Conservation (phyloP, 2,329 filamentous ascomycete species). For the Microsporum audouinii region DNA sequence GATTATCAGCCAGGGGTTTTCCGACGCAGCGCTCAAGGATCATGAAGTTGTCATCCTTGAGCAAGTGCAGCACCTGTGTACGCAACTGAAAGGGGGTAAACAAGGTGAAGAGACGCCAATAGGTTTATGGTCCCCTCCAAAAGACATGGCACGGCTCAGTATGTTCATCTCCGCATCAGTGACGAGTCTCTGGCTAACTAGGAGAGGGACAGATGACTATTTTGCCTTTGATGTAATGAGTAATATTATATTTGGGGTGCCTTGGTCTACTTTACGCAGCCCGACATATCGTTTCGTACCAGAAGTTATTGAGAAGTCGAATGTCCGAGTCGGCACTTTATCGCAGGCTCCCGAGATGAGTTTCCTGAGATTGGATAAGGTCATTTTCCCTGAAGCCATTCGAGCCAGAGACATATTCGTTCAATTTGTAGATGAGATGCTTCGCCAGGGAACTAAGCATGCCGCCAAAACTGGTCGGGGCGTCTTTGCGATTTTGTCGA, state of each 20-base stretch:
- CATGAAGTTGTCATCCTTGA: constrained; percentile 57
- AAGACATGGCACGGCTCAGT: constrained; percentile 30
- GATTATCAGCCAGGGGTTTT: constrained; percentile 21
- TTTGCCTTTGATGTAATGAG: constrained; percentile 44
- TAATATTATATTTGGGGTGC: constrained; percentile 18
- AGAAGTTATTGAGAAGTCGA: not conserved
- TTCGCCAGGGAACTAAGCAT: constrained; percentile 16
- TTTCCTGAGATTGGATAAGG: not conserved
- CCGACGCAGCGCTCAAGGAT: constrained; percentile 37
- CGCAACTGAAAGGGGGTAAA: constrained; percentile 18
- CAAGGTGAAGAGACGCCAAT: constrained; percentile 12
- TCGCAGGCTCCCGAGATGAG: not conserved
- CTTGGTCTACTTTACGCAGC: constrained; percentile 4
- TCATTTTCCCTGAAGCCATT: constrained; percentile 6
- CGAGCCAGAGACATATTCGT: constrained; percentile 8
- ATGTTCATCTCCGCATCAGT: not conserved
- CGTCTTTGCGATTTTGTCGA: constrained; percentile 37
- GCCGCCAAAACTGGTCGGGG: constrained; percentile 20
- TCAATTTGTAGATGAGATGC: constrained; percentile 10
- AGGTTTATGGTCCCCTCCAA: constrained; percentile 28
- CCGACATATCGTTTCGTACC: not conserved
- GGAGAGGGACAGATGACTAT: constrained; percentile 32
- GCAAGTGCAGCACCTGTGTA: constrained; percentile 57
- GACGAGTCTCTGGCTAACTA: not conserved
- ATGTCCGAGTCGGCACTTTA: constrained; percentile 9